Conservation (phyloP, 2,329 filamentous ascomycete species). For the Aureobasidium leucospermi region DNA sequence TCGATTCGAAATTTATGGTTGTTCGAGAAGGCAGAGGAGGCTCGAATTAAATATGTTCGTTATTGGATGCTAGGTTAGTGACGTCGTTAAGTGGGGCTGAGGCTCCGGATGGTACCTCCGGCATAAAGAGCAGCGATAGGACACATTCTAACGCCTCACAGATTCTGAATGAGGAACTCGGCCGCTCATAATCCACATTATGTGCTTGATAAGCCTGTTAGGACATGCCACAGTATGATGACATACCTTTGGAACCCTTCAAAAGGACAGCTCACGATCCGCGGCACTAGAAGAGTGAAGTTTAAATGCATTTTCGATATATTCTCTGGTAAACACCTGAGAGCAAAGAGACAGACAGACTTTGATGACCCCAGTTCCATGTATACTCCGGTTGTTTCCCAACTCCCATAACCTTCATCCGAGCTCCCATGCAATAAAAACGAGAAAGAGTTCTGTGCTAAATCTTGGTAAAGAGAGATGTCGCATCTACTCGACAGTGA, state of each 20-base stretch:
- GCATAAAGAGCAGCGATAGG: too few species aligned
- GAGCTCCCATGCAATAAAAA: conserved; percentile 8
- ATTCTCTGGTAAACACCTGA: neutral
- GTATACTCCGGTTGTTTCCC: neutral
- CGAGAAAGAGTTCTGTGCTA: neutral
- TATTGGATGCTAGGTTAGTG: neutral
- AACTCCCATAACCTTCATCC: neutral
- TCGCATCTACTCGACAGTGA: conserved; percentile 78
- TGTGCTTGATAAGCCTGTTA: too few species aligned
- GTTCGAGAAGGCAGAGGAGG: neutral
- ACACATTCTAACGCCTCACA: too few species aligned
- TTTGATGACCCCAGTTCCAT: neutral
- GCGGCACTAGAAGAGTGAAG: neutral
- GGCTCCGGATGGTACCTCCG: too few species aligned
- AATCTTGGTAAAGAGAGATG: neutral
- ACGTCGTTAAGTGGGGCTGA: neutral
- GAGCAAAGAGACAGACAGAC: neutral
- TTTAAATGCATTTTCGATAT: conserved; percentile 4
- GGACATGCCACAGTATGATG: too few species aligned
- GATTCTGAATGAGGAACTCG: too few species aligned
- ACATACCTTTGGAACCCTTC: too few species aligned
- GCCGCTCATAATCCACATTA: too few species aligned
- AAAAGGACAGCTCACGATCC: too few species aligned
- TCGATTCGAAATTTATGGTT: neutral
- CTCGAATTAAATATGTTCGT: neutral